Evolutionary conservation across 2,329 filamentous ascomycete genomes (phyloP).

Genomic region (Myriangium duriaei): DNA sequence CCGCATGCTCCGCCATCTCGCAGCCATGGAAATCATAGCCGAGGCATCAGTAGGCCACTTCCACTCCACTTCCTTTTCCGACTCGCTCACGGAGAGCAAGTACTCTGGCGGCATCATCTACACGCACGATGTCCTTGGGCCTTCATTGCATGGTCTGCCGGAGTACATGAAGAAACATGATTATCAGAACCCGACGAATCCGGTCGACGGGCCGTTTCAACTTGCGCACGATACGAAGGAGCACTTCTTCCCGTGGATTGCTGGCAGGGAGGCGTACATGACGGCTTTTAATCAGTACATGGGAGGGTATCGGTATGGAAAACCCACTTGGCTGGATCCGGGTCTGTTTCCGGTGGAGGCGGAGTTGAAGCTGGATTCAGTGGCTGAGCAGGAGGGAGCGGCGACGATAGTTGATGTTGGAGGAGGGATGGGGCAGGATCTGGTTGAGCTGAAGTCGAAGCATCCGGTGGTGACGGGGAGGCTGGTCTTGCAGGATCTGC

Average conservation of each 20-base stretch:
- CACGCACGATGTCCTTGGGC: slow-evolving; percentile 9
- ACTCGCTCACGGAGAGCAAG: slow-evolving; percentile 9
- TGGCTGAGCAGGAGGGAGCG: slow-evolving; percentile 9
- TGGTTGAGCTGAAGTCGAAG: slow-evolving; percentile 12
- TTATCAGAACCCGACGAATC: slow-evolving; percentile 12
- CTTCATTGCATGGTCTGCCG: slow-evolving; percentile 9
- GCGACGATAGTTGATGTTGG: slow-evolving; percentile 18
- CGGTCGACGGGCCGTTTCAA: slow-evolving; percentile 9
- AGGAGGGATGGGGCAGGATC: slow-evolving; percentile 16
- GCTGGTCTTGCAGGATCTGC: slow-evolving; percentile 9
- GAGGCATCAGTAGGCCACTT: slow-evolving; percentile 11
- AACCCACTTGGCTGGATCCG: slow-evolving; percentile 25
- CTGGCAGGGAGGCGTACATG: slow-evolving; percentile 1
- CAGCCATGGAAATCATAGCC: slow-evolving; percentile 7
- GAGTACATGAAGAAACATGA: slow-evolving; percentile 10
- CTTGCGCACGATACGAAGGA: slow-evolving; percentile 2
- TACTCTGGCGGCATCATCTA: slow-evolving; percentile 12
- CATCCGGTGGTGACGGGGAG: slow-evolving; percentile 11
- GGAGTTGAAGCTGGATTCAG: neutral
- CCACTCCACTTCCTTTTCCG: slow-evolving; percentile 8
- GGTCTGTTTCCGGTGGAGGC: neutral
- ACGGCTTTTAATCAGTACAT: slow-evolving; percentile 26
- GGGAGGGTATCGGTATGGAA: slow-evolving; percentile 26
- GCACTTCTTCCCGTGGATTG: slow-evolving; percentile 9
- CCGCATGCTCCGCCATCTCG: slow-evolving; percentile 11